These are phyloP conservation scores for Geranium incanum DNA, from an alignment of 441 rosid genomes.

Conservation along the genomic window DNA sequence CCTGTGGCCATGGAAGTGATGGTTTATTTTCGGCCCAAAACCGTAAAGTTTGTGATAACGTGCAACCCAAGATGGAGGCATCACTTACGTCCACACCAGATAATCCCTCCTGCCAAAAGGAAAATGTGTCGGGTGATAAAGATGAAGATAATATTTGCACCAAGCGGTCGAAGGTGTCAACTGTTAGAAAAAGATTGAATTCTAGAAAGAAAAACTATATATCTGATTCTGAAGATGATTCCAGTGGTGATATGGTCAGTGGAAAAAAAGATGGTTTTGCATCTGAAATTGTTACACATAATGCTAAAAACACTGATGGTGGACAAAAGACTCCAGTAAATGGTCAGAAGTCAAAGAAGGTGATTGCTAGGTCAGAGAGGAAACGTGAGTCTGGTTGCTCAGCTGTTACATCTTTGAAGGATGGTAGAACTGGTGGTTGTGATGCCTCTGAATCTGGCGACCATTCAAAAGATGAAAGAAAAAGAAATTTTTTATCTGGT, in stretches of 20 bases:
- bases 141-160: slow-evolving; percentile 24
- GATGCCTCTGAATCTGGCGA: slow-evolving; percentile 27
- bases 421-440: slow-evolving; percentile 27
- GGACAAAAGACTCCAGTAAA: slow-evolving; percentile 32
- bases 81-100: slow-evolving; percentile 27
- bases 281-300: not conserved
- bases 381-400: slow-evolving; percentile 29
- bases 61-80: slow-evolving; percentile 27
- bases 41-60: slow-evolving; percentile 28
- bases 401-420: slow-evolving; percentile 24
- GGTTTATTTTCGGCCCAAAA: slow-evolving; percentile 31
- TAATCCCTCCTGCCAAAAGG: slow-evolving; percentile 27
- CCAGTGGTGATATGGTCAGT: not conserved
- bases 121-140: slow-evolving; percentile 35
- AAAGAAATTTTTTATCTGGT: slow-evolving; percentile 26
- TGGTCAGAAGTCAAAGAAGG: slow-evolving; percentile 38
- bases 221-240: slow-evolving; percentile 11
- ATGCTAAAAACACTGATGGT: slow-evolving; percentile 23
- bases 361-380: slow-evolving; percentile 31
- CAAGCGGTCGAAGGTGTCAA: slow-evolving; percentile 19
- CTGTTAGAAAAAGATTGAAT: slow-evolving; percentile 4
- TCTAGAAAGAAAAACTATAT: slow-evolving; percentile 3
- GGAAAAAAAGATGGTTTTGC: not conserved
- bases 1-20: slow-evolving; percentile 27
- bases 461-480: slow-evolving; percentile 34